Base-by-base conservation (phyloP, 225 moss, liverwort and hornwort genomes). In the Marchantia paleacea region DNA sequence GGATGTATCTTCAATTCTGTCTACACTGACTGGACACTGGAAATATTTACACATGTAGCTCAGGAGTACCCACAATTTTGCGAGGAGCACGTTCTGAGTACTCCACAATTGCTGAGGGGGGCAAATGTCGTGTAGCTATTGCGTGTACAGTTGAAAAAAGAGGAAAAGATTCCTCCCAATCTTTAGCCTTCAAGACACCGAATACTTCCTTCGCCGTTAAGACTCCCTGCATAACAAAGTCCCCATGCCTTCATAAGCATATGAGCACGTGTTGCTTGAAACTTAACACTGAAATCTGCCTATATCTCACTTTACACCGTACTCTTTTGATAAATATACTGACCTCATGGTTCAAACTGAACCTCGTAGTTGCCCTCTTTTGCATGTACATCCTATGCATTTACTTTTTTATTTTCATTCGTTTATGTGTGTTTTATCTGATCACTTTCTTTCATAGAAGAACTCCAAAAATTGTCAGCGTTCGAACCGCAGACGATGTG, bases 201-300 rank as follows among this genome's bases (percentile, higher is more conserved):
- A 84, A 90, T 19, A 93, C 93, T 84, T 89, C 91, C 49, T 80
- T 80, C 60, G 91, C 83, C 78, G 90, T 92, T 48, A 90, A 84
- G 30, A 93, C 89, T 76, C 93, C 91, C 91, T 93, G 83, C 25
- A 67, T 2, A 26, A 25, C 19, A 53, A 73, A 52, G 25, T 54
- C 25, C 7, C n/a, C 53, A 39, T 39, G 39, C 5, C 39, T 39
- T 39, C 39, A 39, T 39, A 39, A 39, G 39, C 39, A 5, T 39
- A 39, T 39, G 39, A 39, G 3, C 39, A 39, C 3, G 39, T 39
- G n/a, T n/a, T n/a, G n/a, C n/a, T n/a, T n/a, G 39, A 39, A 5
- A 39, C 39, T 39, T 39, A 39, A 39, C 39, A 39, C 39, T 39
- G 39, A 39, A 39, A 5, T 39, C 39, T 39, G 39, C 39, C 2